phyloP scores from a whole-genome alignment of 2,329 filamentous ascomycete species.

The Thielaviopsis musarum region DNA sequence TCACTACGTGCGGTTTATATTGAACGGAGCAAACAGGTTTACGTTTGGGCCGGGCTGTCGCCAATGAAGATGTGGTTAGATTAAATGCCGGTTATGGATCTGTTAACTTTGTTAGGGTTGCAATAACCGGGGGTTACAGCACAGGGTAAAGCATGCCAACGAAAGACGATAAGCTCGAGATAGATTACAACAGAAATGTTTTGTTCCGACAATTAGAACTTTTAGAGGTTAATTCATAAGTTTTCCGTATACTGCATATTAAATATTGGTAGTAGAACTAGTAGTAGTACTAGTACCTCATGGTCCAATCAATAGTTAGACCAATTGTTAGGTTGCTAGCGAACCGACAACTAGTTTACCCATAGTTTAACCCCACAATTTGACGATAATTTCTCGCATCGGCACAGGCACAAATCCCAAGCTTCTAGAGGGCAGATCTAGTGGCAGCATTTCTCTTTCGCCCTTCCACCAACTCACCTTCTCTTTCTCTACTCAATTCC shows the following conservation, averaged over 20 bases:
- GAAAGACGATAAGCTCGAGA: too few relatives aligned
- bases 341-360: slow-evolving; percentile 19
- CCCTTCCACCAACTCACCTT: slow-evolving; percentile 2
- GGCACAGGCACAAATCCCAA: slow-evolving; percentile 27
- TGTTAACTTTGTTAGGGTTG: too few relatives aligned
- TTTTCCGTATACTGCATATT: too few relatives aligned
- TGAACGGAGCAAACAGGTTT: neutral
- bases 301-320: neutral
- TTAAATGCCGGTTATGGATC: too few relatives aligned
- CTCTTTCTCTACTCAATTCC: slow-evolving; percentile 13
- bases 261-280: too few relatives aligned
- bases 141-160: too few relatives aligned
- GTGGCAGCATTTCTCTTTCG: neutral
- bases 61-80: too few relatives aligned
- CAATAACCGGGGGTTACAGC: too few relatives aligned
- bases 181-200: too few relatives aligned
- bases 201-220: too few relatives aligned
- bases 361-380: slow-evolving; percentile 21
- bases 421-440: slow-evolving; percentile 4
- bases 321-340: neutral
- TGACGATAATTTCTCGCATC: slow-evolving; percentile 13
- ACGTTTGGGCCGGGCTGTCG: neutral
- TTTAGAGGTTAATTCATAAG: too few relatives aligned
- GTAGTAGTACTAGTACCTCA: too few relatives aligned
- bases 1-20: neutral